Evolutionary conservation across 495 filamentous ascomycete species (phyloP).

Genomic region (Penicillium crystallinum): DNA sequence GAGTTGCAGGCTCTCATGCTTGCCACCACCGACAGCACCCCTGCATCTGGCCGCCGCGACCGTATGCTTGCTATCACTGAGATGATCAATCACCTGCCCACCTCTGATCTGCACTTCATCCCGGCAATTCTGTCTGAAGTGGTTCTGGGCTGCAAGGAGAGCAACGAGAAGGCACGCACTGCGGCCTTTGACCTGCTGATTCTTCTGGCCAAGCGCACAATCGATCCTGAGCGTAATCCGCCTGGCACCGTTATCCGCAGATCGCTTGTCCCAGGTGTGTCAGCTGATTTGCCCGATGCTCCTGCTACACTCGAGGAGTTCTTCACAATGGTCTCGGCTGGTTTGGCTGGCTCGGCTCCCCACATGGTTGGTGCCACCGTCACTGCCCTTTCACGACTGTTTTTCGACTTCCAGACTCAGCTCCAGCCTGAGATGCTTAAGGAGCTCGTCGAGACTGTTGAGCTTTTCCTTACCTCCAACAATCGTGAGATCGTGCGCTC

Average conservation of each 20-base stretch:
- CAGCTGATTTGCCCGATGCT: constrained; percentile 67
- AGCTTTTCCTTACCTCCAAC: constrained; percentile 88
- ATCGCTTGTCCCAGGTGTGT: constrained; percentile 79
- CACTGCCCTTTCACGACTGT: constrained; percentile 81
- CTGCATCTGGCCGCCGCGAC: constrained; percentile 76
- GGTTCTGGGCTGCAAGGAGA: constrained; percentile 90
- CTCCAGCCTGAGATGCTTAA: constrained; percentile 55
- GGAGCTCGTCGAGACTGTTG: constrained; percentile 86
- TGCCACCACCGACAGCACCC: constrained; percentile 69
- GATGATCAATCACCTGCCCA: constrained; percentile 70
- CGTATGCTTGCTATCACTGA: constrained; percentile 76
- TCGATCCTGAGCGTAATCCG: constrained; percentile 43
- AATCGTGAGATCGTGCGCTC: constrained; percentile 94
- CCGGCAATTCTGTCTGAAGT: constrained; percentile 87
- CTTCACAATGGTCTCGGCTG: constrained; percentile 96
- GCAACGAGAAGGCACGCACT: constrained; percentile 87
- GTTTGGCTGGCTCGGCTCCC: constrained; percentile 81
- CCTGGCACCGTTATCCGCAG: constrained; percentile 74
- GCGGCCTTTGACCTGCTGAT: constrained; percentile 88
- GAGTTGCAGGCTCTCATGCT: constrained; percentile 80
- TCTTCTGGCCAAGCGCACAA: constrained; percentile 77
- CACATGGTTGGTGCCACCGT: constrained; percentile 96
- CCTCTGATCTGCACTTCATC: constrained; percentile 80
- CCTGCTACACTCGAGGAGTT: constrained; percentile 84
- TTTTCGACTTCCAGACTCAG: constrained; percentile 74